Evolutionary conservation across 805 yeast genomes (phyloP), one percentile per base, ranked within the genome.

Genomic region (Saturnispora bothae): DNA sequence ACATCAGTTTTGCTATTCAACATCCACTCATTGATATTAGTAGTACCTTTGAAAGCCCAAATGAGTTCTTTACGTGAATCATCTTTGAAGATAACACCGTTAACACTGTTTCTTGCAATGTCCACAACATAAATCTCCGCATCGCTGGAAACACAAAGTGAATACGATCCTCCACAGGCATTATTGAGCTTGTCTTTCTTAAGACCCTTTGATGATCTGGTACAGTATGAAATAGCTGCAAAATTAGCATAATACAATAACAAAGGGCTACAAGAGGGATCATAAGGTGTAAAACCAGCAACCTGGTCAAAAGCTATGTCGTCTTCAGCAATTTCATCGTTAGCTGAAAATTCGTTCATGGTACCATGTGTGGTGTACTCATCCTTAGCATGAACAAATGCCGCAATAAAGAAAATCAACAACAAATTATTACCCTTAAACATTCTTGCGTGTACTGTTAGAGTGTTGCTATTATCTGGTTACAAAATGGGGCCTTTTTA

Each of bases 41-140:
- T 59, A 0, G 85, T 73, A 4, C 92, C 92, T 57, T 85, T 66
- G 46, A 76, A 77, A 0, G 64, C 71, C 30, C 77, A 53, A 16
- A 69, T 52, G 4, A 81, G 58, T 34, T 67, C 63, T 31, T 63
- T 51, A 16, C 53, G 49, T 3, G 46, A 44, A 43, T 65, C 66
- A 51, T 76, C 81, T 8, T 67, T 58, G 7, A 74, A 71, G 18
- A 73, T 61, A 48, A 57, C 67, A 0, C 82, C 83, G 3, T 76
- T 63, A 1, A 83, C 79, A 2, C 59, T 56, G 13, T 68, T 66
- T 17, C 68, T 66, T 43, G 63, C 64, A 1, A 65, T 31, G 4
- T 23, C 19, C 8, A 29, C 20, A 7, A 38, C 36, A 4, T 38
- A 20, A 13, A 26, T 17, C n/a, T 27, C 18, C n/a, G 18, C 15